phyloP scores from a whole-genome alignment of 257 asterid genomes.

The Gentiana macrophylla region DNA sequence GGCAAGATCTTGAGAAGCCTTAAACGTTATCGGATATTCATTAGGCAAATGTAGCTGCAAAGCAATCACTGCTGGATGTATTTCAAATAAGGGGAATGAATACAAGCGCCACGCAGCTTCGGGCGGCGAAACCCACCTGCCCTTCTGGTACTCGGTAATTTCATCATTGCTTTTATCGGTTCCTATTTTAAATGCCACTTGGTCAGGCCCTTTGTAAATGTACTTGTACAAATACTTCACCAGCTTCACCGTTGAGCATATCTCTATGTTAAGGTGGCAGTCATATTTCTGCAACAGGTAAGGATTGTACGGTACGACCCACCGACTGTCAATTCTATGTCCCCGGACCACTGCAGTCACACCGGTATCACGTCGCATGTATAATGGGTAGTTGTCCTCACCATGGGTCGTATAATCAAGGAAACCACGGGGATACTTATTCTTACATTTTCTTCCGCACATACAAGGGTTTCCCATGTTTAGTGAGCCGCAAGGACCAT shows the following conservation, averaged over 20 bases:
- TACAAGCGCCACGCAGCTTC: background rate
- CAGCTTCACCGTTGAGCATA: background rate
- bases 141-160: background rate
- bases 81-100: background rate
- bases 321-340: background rate
- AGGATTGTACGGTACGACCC: slow-evolving; percentile 2
- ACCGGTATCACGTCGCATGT: background rate
- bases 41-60: background rate
- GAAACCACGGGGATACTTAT: background rate
- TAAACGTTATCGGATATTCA: background rate
- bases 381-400: background rate
- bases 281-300: background rate
- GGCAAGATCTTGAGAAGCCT: background rate
- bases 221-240: slow-evolving; percentile 2
- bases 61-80: background rate
- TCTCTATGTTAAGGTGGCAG: background rate
- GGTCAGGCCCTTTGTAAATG: background rate
- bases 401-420: no score
- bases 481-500: slow-evolving; percentile 5
- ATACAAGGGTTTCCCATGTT: background rate
- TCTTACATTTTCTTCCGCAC: background rate
- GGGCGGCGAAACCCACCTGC: background rate
- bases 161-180: background rate
- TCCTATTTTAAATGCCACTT: background rate
- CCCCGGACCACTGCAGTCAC: background rate